phyloP scores from a whole-genome alignment of 306 rosid genomes.

The Citrullus amarus region DNA sequence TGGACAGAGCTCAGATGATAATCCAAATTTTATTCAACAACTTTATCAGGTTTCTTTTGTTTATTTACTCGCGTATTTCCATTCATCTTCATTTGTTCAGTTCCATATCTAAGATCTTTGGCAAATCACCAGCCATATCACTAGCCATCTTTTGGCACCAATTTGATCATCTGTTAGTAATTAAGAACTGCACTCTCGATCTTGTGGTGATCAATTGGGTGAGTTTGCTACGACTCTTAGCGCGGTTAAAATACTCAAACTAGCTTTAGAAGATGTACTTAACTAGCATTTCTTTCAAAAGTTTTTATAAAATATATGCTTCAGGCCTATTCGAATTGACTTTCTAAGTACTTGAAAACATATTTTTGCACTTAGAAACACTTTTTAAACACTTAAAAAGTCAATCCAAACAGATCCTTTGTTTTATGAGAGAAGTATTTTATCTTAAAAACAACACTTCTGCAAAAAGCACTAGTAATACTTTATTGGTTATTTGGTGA shows the following conservation, averaged over 20 bases:
- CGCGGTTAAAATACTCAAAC: background rate
- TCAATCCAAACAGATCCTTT: background rate
- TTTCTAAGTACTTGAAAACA: background rate
- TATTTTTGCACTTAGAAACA: too few species aligned
- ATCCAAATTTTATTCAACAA: slow-evolving; percentile 53
- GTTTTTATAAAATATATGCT: background rate
- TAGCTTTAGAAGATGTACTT: background rate
- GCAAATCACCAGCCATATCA: background rate
- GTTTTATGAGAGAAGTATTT: background rate
- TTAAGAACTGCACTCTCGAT: background rate
- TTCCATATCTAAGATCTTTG: background rate
- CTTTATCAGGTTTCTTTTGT: slow-evolving; percentile 48
- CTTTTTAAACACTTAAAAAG: background rate
- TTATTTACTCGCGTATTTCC: background rate
- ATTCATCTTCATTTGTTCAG: background rate
- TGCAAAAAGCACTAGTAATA: background rate
- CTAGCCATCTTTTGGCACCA: background rate
- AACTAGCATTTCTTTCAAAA: background rate
- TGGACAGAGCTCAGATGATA: slow-evolving; percentile 36
- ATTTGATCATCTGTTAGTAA: background rate
- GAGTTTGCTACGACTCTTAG: background rate
- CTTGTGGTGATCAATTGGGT: background rate
- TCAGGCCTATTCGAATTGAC: background rate
- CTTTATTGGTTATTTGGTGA: background rate
- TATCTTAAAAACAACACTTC: background rate